Evolutionary conservation across 352 stramenopile genomes (phyloP).

Genomic region (Thraustochytrium striatum): DNA sequence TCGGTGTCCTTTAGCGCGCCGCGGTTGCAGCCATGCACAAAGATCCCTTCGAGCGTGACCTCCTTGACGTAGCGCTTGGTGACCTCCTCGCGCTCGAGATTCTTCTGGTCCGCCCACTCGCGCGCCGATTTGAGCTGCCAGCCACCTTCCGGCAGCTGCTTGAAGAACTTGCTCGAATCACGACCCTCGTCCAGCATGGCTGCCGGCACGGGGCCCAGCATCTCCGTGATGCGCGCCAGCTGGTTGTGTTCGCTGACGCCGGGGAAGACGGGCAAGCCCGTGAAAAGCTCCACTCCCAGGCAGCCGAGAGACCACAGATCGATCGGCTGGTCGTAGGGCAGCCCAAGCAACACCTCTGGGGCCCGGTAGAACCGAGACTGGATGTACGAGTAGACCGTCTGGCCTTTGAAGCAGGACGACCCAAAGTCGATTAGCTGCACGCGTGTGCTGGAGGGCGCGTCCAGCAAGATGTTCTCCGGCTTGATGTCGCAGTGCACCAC

Average conservation of each 20-base stretch:
- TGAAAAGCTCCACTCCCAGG: conserved; percentile 91
- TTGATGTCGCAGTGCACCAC: conserved; percentile 99
- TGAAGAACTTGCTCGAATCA: conserved; percentile 34
- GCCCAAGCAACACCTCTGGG: conserved; percentile 73
- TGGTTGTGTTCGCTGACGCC: conserved; percentile 94
- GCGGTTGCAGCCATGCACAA: background rate
- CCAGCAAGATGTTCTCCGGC: conserved; percentile 96
- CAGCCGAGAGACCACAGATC: conserved; percentile 95
- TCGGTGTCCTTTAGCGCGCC: background rate
- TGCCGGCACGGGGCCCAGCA: conserved; percentile 68
- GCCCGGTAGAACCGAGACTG: conserved; percentile 79
- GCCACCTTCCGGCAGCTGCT: background rate
- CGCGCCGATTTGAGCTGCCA: conserved; percentile 8
- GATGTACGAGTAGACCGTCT: conserved; percentile 78
- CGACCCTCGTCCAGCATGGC: conserved; percentile 60
- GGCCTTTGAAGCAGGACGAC: conserved; percentile 68
- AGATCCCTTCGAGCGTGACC: conserved; percentile 27
- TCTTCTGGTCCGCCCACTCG: conserved; percentile 3
- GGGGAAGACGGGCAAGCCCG: conserved; percentile 89
- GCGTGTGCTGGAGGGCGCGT: conserved; percentile 80
- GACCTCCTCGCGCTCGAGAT: background rate
- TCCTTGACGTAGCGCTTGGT: conserved; percentile 34
- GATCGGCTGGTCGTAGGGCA: conserved; percentile 89
- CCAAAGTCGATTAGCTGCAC: conserved; percentile 86
- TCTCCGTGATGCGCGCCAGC: conserved; percentile 68